Evolutionary conservation across 2,329 filamentous ascomycete genomes (phyloP).

Genomic region (Penicillium concentricum): DNA sequence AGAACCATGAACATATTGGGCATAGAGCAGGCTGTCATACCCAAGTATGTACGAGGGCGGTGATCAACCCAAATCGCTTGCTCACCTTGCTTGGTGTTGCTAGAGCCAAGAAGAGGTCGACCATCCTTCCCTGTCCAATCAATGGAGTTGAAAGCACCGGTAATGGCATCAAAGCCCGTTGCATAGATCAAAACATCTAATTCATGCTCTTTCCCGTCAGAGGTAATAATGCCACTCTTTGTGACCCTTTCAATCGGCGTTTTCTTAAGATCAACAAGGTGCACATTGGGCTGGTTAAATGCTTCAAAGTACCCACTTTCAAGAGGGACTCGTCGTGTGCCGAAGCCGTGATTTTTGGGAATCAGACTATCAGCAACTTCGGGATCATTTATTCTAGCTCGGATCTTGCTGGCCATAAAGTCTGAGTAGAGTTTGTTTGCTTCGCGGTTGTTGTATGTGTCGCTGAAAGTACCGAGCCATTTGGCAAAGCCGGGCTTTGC

Average conservation of each 20-base stretch:
- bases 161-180: slow-evolving; percentile 48
- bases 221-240: slow-evolving; percentile 39
- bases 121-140: slow-evolving; percentile 40
- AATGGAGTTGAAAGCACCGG: slow-evolving; percentile 42
- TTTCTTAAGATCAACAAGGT: slow-evolving; percentile 30
- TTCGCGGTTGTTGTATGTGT: slow-evolving; percentile 16
- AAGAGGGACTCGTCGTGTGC: slow-evolving; percentile 15
- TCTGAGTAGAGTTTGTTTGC: slow-evolving; percentile 21
- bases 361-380: slow-evolving; percentile 17
- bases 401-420: slow-evolving; percentile 22
- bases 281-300: slow-evolving; percentile 36
- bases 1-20: slow-evolving; percentile 57
- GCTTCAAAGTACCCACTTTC: slow-evolving; percentile 35
- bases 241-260: slow-evolving; percentile 17
- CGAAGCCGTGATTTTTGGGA: slow-evolving; percentile 20
- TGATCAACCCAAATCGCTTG: slow-evolving; percentile 20
- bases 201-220: slow-evolving; percentile 38
- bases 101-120: slow-evolving; percentile 28
- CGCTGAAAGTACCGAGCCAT: slow-evolving; percentile 20
- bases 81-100: slow-evolving; percentile 22
- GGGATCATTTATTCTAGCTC: slow-evolving; percentile 16
- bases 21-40: slow-evolving; percentile 44
- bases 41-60: slow-evolving; percentile 43
- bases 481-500: slow-evolving; percentile 21
- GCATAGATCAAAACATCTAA: slow-evolving; percentile 47